Evolutionary conservation across 805 yeast species (phyloP), one percentile per base, ranked within the genome.

Genomic region (Lipomyces japonicus): DNA sequence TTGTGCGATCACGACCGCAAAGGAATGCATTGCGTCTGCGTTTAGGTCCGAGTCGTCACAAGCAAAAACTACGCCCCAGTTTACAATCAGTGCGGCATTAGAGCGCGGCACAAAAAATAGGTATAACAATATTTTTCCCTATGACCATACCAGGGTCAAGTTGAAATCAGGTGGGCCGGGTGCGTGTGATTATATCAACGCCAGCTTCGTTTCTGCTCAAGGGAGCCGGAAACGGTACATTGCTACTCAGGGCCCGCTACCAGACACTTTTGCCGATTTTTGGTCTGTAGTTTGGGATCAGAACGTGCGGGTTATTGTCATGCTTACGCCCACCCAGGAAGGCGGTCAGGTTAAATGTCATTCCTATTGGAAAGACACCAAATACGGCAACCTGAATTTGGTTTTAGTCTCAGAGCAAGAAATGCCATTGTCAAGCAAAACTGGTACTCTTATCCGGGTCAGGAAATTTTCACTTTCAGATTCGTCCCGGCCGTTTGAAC

Each of bases 211-310:
- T 30, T 44, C 58, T 55, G 61, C 77, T 60, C 58, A 62, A 60
- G 39, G 67, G 62, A 62, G 71, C 56, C 56, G 56, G 9, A 60
- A 65, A 35, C 74, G 76, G 36, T 85, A 83, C 63, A 89, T 91
- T 61, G 97, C 97, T 1, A 82, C 97, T 1, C 98, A 91, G 63
- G 98, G 96, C 2, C 97, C 98, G 2, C 68, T 91, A 50, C 72
- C 74, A 1, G 80, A 79, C 31, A 88, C 98, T 0, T 76, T 86
- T 40, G 81, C 80, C 22, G 97, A 91, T 65, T 91, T 93, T 62
- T 89, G 93, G 84, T 79, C 82, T 53, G 80, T 89, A 53, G 75
- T 87, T 12, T 72, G 80, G 60, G 84, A 86, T 60, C 81, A 86
- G 57, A 66, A 73, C 18, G 76, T 81, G 10, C 82, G 85, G 4